Evolutionary conservation across 495 filamentous ascomycete genomes (phyloP), one percentile per base, ranked within the genome.

Genomic region (Daldinia decipiens): DNA sequence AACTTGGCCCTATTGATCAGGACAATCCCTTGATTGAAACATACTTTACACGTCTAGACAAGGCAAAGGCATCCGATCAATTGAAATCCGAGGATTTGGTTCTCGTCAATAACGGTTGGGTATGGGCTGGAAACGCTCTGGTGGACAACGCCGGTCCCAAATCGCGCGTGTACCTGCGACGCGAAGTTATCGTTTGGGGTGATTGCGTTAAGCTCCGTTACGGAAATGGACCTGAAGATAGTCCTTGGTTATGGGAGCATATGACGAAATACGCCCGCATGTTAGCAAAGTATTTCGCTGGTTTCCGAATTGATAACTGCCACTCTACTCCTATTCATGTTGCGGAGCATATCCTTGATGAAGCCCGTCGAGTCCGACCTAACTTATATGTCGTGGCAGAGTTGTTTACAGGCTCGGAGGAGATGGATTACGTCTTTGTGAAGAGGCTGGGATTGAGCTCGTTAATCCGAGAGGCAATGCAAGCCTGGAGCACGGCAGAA

Each of bases 131-230:
- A 13, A 93, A 97, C 76, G 94, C 93, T 0, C 87, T 98, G 80
- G 88, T 91, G 26, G 96, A 99, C 79, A 95, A 97, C 76, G 96
- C 96, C 17, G 96, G 96, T 0, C 90, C 92, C 0, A 79, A 91
- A 43, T 98, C 95, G 2, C 90, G 90, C 43, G 92, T 95, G 38
- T 99, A 99, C 73, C 86, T 98, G 5, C 89, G 93, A 24, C 88
- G 96, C 45, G 93, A 99, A 78, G 93, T 99, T 55, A 98, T 99
- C 70, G 92, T 97, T 39, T 99, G 96, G 96, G 92, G 93, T 17
- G 96, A 99, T 76, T 99, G 96, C 80, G 95, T 98, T 7, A 99
- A 98, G 83, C 87, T 99, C 19, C 89, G 96, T 8, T 99, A 98
- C 76, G 96, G 96, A 11, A 84, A 81, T 13, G 85, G 87, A 1